Percentiles rank a stretch among this genome's conserved stretches.
Conservation (phyloP, 2,329 filamentous ascomycete genomes). For the Plenodomus tracheiphilus region DNA sequence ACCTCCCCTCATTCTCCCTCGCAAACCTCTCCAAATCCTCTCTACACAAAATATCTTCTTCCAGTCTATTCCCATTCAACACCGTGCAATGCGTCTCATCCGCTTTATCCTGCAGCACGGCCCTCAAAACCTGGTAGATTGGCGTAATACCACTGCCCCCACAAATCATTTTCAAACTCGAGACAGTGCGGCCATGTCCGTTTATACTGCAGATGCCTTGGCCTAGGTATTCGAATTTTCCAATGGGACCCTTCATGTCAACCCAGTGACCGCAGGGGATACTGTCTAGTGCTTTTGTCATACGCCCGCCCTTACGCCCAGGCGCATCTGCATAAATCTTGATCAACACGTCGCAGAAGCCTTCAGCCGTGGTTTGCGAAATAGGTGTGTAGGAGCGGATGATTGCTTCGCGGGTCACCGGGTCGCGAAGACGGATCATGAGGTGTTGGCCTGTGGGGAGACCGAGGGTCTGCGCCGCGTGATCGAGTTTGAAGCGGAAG, state of each 20-base stretch:
- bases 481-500: constrained; percentile 79
- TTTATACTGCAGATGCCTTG: constrained; percentile 66
- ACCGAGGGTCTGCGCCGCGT: constrained; percentile 70
- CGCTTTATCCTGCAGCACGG: constrained; percentile 65
- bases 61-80: constrained; percentile 74
- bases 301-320: constrained; percentile 68
- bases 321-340: constrained; percentile 75
- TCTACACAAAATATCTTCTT: constrained; percentile 82
- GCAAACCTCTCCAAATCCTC: constrained; percentile 70
- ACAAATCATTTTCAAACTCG: constrained; percentile 81
- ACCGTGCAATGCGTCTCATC: constrained; percentile 72
- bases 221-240: constrained; percentile 80
- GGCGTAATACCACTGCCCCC: constrained; percentile 92
- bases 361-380: constrained; percentile 64
- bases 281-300: constrained; percentile 78
- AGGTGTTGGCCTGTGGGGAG: constrained; percentile 85
- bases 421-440: constrained; percentile 78
- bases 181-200: constrained; percentile 60
- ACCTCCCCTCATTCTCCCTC: constrained; percentile 58
- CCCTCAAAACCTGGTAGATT: constrained; percentile 79
- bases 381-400: constrained; percentile 88
- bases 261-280: constrained; percentile 73
- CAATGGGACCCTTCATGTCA: constrained; percentile 86
- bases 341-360: constrained; percentile 73
- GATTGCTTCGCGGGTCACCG: constrained; percentile 69